These are phyloP conservation scores for Malassezia slooffiae DNA, from an alignment of 1,284 basidiomycete species.

Conservation along the genomic window DNA sequence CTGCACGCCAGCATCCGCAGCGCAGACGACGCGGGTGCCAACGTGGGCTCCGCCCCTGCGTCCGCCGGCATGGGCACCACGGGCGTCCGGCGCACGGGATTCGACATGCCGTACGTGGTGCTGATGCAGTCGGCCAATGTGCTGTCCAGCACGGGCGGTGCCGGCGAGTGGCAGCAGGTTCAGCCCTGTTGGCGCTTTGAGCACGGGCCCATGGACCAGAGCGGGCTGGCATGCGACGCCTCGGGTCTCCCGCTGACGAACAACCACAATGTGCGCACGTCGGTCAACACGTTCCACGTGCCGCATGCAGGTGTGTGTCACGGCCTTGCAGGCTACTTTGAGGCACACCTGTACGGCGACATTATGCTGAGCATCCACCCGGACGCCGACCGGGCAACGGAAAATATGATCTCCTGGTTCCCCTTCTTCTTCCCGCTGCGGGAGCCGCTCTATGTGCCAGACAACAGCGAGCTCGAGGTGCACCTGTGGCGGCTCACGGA, in stretches of 20 bases:
- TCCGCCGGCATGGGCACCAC: constrained; percentile 12
- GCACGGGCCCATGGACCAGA: constrained; percentile 51
- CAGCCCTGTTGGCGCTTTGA: constrained; percentile 98
- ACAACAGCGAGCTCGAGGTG: constrained; percentile 79
- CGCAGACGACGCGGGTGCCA: constrained; percentile 1
- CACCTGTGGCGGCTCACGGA: constrained; percentile 81
- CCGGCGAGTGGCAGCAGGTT: constrained; percentile 58
- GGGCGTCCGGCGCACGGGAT: constrained; percentile 48
- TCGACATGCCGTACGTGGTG: constrained; percentile 94
- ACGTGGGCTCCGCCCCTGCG: no score
- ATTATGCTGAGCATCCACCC: constrained; percentile 90
- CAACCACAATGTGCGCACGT: constrained; percentile 48
- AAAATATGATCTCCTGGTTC: constrained; percentile 98
- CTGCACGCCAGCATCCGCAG: constrained; percentile 56
- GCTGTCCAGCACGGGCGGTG: constrained; percentile 51
- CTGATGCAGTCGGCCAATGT: constrained; percentile 73
- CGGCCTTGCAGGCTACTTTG: constrained; percentile 96
- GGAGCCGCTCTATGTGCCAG: constrained; percentile 86
- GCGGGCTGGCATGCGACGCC: constrained; percentile 23
- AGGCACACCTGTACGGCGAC: constrained; percentile 78
- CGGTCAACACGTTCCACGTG: constrained; percentile 65
- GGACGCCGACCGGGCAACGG: constrained; percentile 61
- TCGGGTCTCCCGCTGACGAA: constrained; percentile 47
- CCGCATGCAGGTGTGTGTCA: constrained; percentile 89
- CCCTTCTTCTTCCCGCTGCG: constrained; percentile 82